phyloP scores from a whole-genome alignment of 2,329 filamentous ascomycete species.

The Cladosporium sp. region DNA sequence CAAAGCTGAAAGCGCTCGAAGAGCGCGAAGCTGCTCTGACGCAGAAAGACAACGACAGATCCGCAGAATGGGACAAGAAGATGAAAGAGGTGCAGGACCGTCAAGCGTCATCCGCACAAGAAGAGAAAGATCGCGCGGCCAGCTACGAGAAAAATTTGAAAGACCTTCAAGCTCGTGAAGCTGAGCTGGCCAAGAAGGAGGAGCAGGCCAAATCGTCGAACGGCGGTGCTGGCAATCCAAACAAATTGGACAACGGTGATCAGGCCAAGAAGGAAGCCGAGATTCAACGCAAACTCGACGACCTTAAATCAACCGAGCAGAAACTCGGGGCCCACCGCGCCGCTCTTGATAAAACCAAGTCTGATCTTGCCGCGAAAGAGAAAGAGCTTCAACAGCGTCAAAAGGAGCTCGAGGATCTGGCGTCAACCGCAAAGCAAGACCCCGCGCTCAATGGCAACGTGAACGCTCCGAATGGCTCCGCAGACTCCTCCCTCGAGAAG shows the following conservation, averaged over 20 bases:
- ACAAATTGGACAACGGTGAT: background rate
- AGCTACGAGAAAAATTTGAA: conserved; percentile 11
- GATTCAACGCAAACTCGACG: conserved; percentile 7
- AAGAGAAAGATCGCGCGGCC: background rate
- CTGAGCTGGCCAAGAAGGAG: conserved; percentile 4
- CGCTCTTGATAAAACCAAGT: background rate
- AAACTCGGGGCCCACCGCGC: conserved; percentile 3
- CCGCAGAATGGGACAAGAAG: conserved; percentile 1
- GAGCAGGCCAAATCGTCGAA: conserved; percentile 3
- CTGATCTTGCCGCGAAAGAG: background rate
- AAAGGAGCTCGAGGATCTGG: conserved; percentile 2
- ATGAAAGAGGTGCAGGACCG: background rate
- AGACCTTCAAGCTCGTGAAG: conserved; percentile 7
- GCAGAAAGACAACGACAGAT: background rate
- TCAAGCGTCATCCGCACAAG: background rate
- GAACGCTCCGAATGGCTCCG: background rate
- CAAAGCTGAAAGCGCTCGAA: conserved; percentile 1
- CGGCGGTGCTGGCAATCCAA: background rate
- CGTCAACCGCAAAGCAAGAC: background rate
- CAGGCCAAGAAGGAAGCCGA: conserved; percentile 4
- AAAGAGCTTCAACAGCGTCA: conserved; percentile 9
- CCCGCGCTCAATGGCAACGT: background rate
- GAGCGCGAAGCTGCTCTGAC: background rate
- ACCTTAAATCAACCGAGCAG: conserved; percentile 1
- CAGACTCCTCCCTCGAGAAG: background rate